A percentile compares a stretch with the other conserved stretches of the same genome.
Conservation (phyloP, 805 yeast genomes). For the Wickerhamomyces ciferrii region DNA sequence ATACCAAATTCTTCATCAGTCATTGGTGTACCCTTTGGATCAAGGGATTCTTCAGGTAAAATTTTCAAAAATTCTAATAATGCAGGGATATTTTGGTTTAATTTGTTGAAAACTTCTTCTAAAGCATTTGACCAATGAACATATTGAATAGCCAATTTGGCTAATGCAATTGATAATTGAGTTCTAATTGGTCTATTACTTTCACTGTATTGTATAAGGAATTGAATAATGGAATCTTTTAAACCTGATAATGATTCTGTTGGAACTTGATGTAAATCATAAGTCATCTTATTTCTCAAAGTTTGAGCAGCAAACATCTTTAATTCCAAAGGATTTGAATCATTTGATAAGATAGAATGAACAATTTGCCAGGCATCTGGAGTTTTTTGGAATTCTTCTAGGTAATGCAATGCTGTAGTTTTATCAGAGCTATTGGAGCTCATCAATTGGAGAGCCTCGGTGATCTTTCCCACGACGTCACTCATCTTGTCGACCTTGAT, state of each 20-base stretch:
- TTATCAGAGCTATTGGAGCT: conserved; percentile 26
- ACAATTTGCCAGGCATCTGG: conserved; percentile 74
- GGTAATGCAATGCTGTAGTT: conserved; percentile 42
- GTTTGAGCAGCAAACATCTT: conserved; percentile 91
- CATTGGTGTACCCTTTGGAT: conserved; percentile 69
- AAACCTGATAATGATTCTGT: conserved; percentile 49
- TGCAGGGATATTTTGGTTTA: conserved; percentile 36
- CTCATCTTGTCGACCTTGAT: conserved; percentile 1
- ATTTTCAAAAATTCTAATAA: conserved; percentile 79
- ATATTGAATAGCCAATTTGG: conserved; percentile 77
- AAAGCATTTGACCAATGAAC: conserved; percentile 69
- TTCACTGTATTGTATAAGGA: conserved; percentile 44
- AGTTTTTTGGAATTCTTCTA: conserved; percentile 82
- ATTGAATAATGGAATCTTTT: conserved; percentile 59
- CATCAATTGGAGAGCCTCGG: conserved; percentile 20
- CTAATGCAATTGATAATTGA: conserved; percentile 77
- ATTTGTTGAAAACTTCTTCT: conserved; percentile 52
- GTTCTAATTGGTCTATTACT: conserved; percentile 58
- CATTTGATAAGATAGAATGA: conserved; percentile 44
- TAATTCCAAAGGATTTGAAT: conserved; percentile 41
- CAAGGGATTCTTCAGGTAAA: conserved; percentile 86
- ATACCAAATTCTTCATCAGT: conserved; percentile 73
- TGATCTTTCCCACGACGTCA: conserved; percentile 8
- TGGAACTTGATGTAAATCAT: conserved; percentile 79
- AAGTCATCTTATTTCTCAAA: conserved; percentile 73